Percentiles rank a stretch among this genome's conserved stretches.
Conservation (phyloP, 163 green algal genomes). For the Chloromonas sp. region DNA sequence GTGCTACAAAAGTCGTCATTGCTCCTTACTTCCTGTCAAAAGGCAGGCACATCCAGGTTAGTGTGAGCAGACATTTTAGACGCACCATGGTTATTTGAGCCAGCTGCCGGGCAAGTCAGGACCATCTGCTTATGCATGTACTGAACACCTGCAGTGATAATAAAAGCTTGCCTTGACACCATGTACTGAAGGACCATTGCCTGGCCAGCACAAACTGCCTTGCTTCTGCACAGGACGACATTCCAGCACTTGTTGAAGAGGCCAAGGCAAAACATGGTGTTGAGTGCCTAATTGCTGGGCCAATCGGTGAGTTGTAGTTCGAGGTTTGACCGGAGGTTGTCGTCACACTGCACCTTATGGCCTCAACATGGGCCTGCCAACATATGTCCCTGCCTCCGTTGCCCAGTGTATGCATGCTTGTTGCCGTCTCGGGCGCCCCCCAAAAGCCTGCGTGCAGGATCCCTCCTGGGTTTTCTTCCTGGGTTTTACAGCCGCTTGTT, state of each 20-base stretch:
- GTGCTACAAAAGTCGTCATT: conserved; percentile 56
- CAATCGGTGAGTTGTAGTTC: conserved; percentile 51
- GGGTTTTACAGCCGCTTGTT: too few species aligned
- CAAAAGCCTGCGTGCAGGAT: too few species aligned
- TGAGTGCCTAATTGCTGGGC: conserved; percentile 62
- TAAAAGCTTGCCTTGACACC: neutral
- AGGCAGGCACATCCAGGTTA: conserved; percentile 58
- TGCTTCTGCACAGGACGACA: conserved; percentile 59
- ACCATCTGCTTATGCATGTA: neutral
- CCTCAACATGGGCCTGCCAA: too few species aligned
- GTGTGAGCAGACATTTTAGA: neutral
- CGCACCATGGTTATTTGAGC: neutral
- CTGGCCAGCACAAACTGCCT: neutral
- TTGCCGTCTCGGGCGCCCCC: too few species aligned
- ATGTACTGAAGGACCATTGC: neutral
- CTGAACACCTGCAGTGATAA: neutral
- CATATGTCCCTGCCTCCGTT: too few species aligned
- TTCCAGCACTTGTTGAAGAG: conserved; percentile 69
- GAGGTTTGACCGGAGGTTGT: neutral
- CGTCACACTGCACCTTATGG: too few species aligned
- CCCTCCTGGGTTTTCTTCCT: too few species aligned
- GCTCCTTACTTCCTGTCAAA: conserved; percentile 83
- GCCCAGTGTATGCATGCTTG: too few species aligned
- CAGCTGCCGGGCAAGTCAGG: neutral
- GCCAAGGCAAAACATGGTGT: conserved; percentile 50